Percentiles rank a stretch among this genome's conserved stretches.
phyloP scores from a whole-genome alignment of 2,329 filamentous ascomycete species.

The Aspergillus sp. region DNA sequence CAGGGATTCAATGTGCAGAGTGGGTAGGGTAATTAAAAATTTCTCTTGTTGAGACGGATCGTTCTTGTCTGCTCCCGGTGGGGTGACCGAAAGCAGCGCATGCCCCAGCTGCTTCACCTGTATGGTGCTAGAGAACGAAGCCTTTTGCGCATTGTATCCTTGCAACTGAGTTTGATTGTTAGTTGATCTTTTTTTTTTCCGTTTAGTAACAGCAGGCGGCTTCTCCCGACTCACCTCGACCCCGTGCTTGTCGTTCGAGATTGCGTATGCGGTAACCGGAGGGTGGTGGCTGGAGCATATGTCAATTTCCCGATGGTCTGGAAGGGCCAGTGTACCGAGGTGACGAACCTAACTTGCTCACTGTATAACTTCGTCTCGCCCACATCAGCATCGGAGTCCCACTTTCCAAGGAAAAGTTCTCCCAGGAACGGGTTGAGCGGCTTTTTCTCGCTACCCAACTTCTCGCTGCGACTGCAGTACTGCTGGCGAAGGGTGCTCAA shows the following conservation, averaged over 20 bases:
- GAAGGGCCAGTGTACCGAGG: not conserved
- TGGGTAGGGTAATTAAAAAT: conserved; percentile 86
- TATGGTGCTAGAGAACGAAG: conserved; percentile 88
- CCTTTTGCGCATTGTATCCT: conserved; percentile 95
- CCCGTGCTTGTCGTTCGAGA: conserved; percentile 77
- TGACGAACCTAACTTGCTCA: conserved; percentile 71
- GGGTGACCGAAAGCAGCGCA: conserved; percentile 65
- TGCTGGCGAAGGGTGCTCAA: conserved; percentile 87
- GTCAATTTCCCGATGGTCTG: not conserved
- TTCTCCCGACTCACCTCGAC: conserved; percentile 45
- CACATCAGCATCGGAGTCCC: conserved; percentile 62
- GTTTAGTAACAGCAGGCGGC: not conserved
- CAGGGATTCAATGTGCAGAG: conserved; percentile 87
- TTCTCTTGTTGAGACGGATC: conserved; percentile 47
- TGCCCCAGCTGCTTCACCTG: conserved; percentile 93
- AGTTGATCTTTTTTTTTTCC: not conserved
- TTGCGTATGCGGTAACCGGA: conserved; percentile 88
- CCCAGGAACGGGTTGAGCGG: conserved; percentile 93
- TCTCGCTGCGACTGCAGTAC: conserved; percentile 67
- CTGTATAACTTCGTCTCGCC: conserved; percentile 82
- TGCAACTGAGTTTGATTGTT: conserved; percentile 40
- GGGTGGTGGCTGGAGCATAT: conserved; percentile 65
- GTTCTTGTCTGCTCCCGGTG: conserved; percentile 47
- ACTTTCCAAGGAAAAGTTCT: conserved; percentile 86
- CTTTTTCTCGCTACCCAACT: conserved; percentile 89